Conservation (phyloP, 2,329 filamentous ascomycete genomes). For the Neofusicoccum sp. region DNA sequence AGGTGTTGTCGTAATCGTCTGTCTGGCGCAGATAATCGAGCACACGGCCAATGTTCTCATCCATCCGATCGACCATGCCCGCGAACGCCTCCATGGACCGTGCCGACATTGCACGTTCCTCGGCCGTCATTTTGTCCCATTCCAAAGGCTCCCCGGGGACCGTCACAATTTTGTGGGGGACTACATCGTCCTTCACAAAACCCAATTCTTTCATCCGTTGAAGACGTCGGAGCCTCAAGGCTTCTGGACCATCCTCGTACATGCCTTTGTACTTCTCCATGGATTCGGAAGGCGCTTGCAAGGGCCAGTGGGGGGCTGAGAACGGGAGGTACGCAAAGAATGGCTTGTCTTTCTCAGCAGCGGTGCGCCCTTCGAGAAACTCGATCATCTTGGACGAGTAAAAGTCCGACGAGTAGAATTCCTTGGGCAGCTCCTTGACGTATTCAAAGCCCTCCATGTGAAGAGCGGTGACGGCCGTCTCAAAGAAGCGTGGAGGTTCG, state of each 20-base stretch:
- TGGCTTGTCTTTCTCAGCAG: conserved; percentile 40
- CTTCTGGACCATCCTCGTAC: conserved; percentile 61
- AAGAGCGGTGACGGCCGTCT: conserved; percentile 39
- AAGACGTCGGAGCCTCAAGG: conserved; percentile 53
- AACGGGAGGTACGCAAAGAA: conserved; percentile 63
- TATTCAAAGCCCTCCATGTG: conserved; percentile 35
- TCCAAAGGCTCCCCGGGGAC: conserved; percentile 45
- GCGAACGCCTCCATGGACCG: conserved; percentile 62
- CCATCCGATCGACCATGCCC: conserved; percentile 63
- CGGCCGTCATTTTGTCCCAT: conserved; percentile 48
- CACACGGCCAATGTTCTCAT: conserved; percentile 59
- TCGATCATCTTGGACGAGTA: conserved; percentile 39
- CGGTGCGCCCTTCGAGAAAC: conserved; percentile 36
- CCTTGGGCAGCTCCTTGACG: conserved; percentile 20
- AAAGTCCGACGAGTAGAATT: conserved; percentile 39
- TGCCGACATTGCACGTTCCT: conserved; percentile 48
- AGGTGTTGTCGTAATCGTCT: conserved; percentile 62
- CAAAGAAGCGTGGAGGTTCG: conserved; percentile 38
- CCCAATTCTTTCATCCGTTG: conserved; percentile 57
- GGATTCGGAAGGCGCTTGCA: conserved; percentile 57
- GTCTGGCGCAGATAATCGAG: conserved; percentile 55
- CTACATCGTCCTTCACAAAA: conserved; percentile 41
- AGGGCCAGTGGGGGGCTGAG: conserved; percentile 62
- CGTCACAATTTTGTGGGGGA: conserved; percentile 50
- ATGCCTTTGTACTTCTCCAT: conserved; percentile 57